Evolutionary conservation across 352 stramenopile species (phyloP), one percentile per base, ranked within the genome.

Genomic region (Detonula confervacea): DNA sequence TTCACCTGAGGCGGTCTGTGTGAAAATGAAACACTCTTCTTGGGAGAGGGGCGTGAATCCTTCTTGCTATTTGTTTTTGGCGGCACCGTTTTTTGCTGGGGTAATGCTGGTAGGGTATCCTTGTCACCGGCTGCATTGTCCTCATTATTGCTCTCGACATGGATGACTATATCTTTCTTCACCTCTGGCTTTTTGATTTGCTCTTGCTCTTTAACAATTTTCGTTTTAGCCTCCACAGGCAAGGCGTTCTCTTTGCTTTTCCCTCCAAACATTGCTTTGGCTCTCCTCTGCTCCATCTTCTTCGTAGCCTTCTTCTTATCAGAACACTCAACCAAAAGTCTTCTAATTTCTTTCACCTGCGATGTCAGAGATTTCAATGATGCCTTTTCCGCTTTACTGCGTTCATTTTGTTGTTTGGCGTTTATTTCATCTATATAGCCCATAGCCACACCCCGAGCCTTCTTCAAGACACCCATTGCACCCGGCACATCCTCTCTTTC

Each of bases 221-320:
- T 30, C 47, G 18, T 46, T 67, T 39, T 29, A 25, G n/a, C 46
- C 22, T 14, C 46, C 16, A 12, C 14, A 5, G 16, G 35, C 16
- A 8, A 44, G 42, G 3, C 20, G 8, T 67, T 54, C 9, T 39
- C 25, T 33, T 55, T 64, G 22, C n/a, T n/a, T n/a, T 14, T 47
- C 29, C 44, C 49, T 29, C 77, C 76, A 83, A 92, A 93, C 88
- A 93, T 93, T 8, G 85, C 87, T 56, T 81, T 64, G 0, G 88
- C 88, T 56, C 81, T 81, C 76, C 84, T 59, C 66, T 84, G 91
- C 69, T 93, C 88, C 27, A 74, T 63, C 25, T 81, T 80, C 30
- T 66, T 77, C 18, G 22, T 55, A 2, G 25, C 52, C 68, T 84
- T 91, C 60, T 86, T 84, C 18, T 75, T 77, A 22, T 88, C 64